A percentile compares a stretch with the other conserved stretches of the same genome.
These are phyloP conservation scores for Pochonia chlamydosporia DNA, from an alignment of 2,329 filamentous ascomycete species.

Conservation along the genomic window DNA sequence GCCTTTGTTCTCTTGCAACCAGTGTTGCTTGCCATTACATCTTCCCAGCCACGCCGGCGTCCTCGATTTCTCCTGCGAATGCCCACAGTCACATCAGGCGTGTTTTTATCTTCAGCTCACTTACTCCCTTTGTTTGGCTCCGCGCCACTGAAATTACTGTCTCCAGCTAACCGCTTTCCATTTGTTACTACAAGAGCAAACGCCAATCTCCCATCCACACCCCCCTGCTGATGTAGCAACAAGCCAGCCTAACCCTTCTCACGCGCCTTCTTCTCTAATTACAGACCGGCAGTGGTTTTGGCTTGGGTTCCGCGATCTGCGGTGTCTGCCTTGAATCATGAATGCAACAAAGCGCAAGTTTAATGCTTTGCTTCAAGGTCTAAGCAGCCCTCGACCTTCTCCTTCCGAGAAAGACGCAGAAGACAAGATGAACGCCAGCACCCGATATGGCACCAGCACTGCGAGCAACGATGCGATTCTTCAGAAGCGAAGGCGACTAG, in stretches of 20 bases:
- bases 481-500: constrained; percentile 48
- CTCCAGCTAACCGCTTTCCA: neutral
- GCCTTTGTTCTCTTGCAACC: neutral
- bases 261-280: neutral
- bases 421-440: constrained; percentile 16
- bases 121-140: neutral
- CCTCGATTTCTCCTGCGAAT: no score
- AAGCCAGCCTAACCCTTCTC: neutral
- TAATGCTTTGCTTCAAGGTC: constrained; percentile 65
- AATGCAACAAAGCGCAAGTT: constrained; percentile 82
- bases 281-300: neutral
- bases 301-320: neutral
- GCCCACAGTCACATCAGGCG: no score
- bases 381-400: constrained; percentile 39
- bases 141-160: neutral
- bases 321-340: constrained; percentile 35
- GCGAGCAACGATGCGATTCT: constrained; percentile 35
- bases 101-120: no score
- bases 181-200: neutral
- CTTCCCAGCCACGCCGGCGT: neutral
- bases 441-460: constrained; percentile 11
- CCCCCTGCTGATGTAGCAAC: constrained; percentile 1
- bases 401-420: constrained; percentile 8
- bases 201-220: constrained; percentile 4
- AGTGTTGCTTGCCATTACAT: neutral